Base-by-base conservation (phyloP, 2,329 filamentous ascomycete genomes). In the Plectosphaerella sp. region DNA sequence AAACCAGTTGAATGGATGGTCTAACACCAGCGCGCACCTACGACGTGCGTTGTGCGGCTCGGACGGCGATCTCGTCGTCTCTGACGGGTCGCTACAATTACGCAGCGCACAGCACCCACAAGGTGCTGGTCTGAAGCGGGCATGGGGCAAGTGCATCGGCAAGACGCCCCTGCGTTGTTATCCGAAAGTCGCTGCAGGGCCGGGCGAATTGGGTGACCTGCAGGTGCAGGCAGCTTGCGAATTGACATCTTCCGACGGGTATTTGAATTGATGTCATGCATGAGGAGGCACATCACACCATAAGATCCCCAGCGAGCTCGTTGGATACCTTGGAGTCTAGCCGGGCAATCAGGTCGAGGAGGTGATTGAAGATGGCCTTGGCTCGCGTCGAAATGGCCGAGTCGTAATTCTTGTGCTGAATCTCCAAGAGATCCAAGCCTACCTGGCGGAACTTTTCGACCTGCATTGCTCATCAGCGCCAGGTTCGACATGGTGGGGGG, bases 311-410 rank as follows among this genome's bases (percentile, higher is more conserved):
- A 48, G n/a, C 62, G 4, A 75, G 56, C 1, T 70, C 66, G 59
- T 74, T 70, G 1, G 72, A 74, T 3, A 72, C 71, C 47, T 71
- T 73, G 0, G 71, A 74, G 43, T 75, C 70, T 5, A 75, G 57
- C 14, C 69, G 59, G 3, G 72, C 68, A 28, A 75, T 57, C 7
- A 74, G 60, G 51, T 75, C 71, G 1, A 75, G 61, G 2, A 75
- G 59, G 1, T 73, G 64, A 1, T 60, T 57, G 46, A 75, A 72
- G 22, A 75, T 71, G 15, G 62, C 58, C 1, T 67, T 63, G 4
- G 72, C 72, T 15, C 72, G 61, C 1, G 65, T 53, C 2, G 68
- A 66, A 2, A 75, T 62, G 0, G 67, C 65, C 5, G 70, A 72
- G 4, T 60, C 61, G 36, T 66, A 60, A 53, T 71, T 67, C 6